phyloP scores from a whole-genome alignment of 208 protist species.

The Trichomonas tenax region DNA sequence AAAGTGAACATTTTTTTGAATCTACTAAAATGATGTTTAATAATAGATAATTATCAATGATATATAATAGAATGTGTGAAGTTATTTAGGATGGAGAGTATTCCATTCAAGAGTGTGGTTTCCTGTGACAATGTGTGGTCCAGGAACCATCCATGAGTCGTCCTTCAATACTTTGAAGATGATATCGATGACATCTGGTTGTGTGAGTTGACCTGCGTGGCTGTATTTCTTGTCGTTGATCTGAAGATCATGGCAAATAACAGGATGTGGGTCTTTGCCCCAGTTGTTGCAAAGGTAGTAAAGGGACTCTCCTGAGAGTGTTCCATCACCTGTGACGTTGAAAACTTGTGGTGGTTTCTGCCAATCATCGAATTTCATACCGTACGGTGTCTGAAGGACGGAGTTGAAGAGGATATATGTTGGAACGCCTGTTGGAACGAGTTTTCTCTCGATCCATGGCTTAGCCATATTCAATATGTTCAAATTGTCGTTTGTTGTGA shows the following conservation, averaged over 20 bases:
- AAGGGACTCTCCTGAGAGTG: not conserved
- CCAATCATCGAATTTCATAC: not conserved
- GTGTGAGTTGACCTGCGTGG: not conserved
- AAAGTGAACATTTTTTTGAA: too few relatives aligned
- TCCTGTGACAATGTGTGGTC: not conserved
- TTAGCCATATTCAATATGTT: not conserved
- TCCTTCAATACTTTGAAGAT: not conserved
- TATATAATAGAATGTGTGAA: too few relatives aligned
- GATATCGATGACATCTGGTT: not conserved
- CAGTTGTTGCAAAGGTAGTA: not conserved
- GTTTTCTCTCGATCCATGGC: not conserved
- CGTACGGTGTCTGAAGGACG: not conserved
- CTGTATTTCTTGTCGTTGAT: not conserved
- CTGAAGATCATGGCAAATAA: not conserved
- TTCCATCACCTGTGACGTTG: not conserved
- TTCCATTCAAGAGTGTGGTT: not conserved
- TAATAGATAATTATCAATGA: too few relatives aligned
- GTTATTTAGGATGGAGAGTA: too few relatives aligned
- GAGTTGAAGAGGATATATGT: not conserved
- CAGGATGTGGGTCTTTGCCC: not conserved
- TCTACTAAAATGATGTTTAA: too few relatives aligned
- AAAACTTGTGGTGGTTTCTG: too few relatives aligned
- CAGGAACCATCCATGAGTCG: not conserved
- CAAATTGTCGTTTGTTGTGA: not conserved
- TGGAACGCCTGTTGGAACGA: not conserved